Evolutionary conservation across 192 early-diverging fungal genomes (phyloP).

Genomic region (Diversispora epigaea): DNA sequence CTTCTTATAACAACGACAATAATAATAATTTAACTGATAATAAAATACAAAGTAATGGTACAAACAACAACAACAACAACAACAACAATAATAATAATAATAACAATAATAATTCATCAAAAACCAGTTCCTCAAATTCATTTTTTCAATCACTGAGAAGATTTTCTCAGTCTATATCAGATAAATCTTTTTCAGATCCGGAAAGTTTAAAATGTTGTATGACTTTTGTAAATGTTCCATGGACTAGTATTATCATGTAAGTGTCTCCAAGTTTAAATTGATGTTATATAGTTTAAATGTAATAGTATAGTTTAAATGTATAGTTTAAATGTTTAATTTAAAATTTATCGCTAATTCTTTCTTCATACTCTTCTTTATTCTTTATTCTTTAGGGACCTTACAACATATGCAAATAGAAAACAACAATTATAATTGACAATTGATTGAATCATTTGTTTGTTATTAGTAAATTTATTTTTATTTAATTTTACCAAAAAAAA

Average conservation of each 20-base stretch:
- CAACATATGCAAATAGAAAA: slow-evolving; percentile 9
- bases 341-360: neutral
- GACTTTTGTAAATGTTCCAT: slow-evolving; percentile 93
- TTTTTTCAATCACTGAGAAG: slow-evolving; percentile 52
- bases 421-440: neutral
- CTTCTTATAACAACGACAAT: neutral
- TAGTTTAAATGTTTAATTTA: too few relatives aligned
- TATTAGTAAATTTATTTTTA: too few relatives aligned
- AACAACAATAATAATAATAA: neutral
- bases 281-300: neutral
- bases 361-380: neutral
- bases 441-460: too few relatives aligned
- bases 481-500: too few relatives aligned
- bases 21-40: neutral
- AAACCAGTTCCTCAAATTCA: slow-evolving; percentile 37
- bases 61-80: neutral
- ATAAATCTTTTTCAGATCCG: slow-evolving; percentile 50
- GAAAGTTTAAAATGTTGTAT: slow-evolving; percentile 79
- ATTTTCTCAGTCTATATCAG: slow-evolving; percentile 53
- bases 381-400: slow-evolving; percentile 1
- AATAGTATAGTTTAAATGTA: neutral
- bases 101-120: slow-evolving; percentile 4
- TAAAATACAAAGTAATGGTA: neutral
- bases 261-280: neutral
- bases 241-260: slow-evolving; percentile 76